A percentile compares a stretch with the other conserved stretches of the same genome.
These are phyloP conservation scores for Aspergillus pseudotamarii DNA, from an alignment of 2,329 filamentous ascomycete species.

Conservation along the genomic window DNA sequence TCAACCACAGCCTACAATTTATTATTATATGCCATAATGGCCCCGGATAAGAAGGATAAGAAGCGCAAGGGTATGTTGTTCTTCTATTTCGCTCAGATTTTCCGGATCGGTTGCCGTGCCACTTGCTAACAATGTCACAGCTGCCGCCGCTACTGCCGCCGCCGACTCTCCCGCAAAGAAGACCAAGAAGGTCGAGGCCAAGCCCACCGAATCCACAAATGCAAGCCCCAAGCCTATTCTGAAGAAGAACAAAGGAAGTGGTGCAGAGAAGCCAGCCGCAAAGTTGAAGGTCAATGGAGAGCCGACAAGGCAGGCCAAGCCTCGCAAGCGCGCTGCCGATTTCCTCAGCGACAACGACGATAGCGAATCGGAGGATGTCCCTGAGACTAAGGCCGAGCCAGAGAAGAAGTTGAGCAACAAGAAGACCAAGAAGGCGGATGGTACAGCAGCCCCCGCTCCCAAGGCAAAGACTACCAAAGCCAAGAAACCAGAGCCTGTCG, in stretches of 20 bases:
- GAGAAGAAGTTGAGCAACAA: conserved; percentile 50
- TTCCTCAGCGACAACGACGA: conserved; percentile 50
- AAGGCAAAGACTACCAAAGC: conserved; percentile 41
- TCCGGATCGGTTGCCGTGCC: not conserved
- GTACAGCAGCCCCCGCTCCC: conserved; percentile 32
- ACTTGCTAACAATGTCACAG: conserved; percentile 17
- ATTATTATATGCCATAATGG: conserved; percentile 47
- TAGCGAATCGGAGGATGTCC: conserved; percentile 26
- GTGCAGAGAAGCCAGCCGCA: conserved; percentile 24
- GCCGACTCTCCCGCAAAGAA: conserved; percentile 59
- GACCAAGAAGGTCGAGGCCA: conserved; percentile 56
- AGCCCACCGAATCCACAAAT: conserved; percentile 31
- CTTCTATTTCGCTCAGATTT: conserved; percentile 8
- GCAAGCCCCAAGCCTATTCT: conserved; percentile 34
- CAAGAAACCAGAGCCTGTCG: conserved; percentile 47
- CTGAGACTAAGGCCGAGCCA: conserved; percentile 20
- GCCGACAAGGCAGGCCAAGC: conserved; percentile 40
- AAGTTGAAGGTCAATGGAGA: conserved; percentile 38
- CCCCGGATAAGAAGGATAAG: conserved; percentile 56
- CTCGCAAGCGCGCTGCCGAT: conserved; percentile 52
- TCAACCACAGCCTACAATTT: conserved; percentile 35
- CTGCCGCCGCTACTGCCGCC: conserved; percentile 40
- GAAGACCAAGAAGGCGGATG: conserved; percentile 45
- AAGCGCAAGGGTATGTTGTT: conserved; percentile 47
- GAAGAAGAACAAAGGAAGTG: conserved; percentile 35